Conservation (phyloP, 371 early-diverging fungal species). For the Mortierella sp. region DNA sequence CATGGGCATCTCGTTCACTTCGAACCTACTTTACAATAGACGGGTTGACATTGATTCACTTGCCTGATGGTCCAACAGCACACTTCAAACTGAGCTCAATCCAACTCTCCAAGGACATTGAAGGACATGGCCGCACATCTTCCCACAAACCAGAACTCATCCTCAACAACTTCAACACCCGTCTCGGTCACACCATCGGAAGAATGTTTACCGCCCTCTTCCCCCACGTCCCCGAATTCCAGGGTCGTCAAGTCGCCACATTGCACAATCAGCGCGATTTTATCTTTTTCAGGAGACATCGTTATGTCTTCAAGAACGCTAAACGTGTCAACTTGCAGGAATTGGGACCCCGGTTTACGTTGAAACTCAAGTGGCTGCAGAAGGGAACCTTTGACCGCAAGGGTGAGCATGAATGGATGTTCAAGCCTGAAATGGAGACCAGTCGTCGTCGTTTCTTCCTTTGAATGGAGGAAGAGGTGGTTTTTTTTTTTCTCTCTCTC, state of each 20-base stretch:
- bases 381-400: conserved; percentile 93
- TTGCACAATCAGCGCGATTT: conserved; percentile 99
- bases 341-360: conserved; percentile 97
- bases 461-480: conserved; percentile 39
- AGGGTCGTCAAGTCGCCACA: conserved; percentile 96
- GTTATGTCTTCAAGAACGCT: conserved; percentile 92
- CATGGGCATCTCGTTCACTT: neutral
- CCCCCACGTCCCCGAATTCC: conserved; percentile 97
- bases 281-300: conserved; percentile 98
- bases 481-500: neutral
- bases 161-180: conserved; percentile 97
- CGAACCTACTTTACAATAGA: conserved; percentile 60
- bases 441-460: conserved; percentile 88
- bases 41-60: conserved; percentile 92
- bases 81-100: conserved; percentile 93
- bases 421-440: conserved; percentile 90
- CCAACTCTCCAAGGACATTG: conserved; percentile 81
- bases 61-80: conserved; percentile 98
- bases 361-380: conserved; percentile 95
- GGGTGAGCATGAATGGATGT: conserved; percentile 96
- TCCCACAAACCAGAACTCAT: conserved; percentile 97
- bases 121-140: conserved; percentile 88
- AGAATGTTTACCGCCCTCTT: conserved; percentile 97
- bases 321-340: conserved; percentile 95
- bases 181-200: conserved; percentile 97